These are phyloP conservation scores for Rickenella mellea DNA, from an alignment of 768 basidiomycete species.

Conservation along the genomic window DNA sequence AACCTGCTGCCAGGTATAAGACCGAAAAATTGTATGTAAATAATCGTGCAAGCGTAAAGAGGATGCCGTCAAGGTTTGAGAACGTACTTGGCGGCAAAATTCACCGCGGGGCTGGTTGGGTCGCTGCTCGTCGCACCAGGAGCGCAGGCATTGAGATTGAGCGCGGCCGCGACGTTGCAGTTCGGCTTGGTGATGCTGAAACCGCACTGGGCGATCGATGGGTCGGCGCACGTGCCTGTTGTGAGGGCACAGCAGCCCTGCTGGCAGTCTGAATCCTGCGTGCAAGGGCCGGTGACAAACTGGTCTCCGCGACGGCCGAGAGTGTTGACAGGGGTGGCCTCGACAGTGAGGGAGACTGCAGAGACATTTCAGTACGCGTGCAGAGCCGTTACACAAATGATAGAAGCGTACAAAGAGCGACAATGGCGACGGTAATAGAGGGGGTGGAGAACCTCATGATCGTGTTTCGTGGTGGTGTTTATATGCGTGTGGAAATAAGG, in stretches of 20 bases:
- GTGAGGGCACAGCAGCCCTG: constrained; percentile 14
- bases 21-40: too few relatives aligned
- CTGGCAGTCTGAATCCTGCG: constrained; percentile 11
- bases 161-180: constrained; percentile 10
- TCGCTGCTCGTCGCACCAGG: constrained; percentile 2
- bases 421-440: constrained; percentile 3
- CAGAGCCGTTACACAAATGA: too few relatives aligned
- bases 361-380: too few relatives aligned
- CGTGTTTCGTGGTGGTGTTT: too few relatives aligned
- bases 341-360: constrained; percentile 4
- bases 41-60: too few relatives aligned
- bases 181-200: constrained; percentile 10
- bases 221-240: constrained; percentile 14
- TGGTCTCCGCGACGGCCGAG: constrained; percentile 10
- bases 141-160: not conserved
- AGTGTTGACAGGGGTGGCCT: constrained; percentile 2
- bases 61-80: too few relatives aligned
- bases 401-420: too few relatives aligned
- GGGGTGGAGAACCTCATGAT: constrained; percentile 7
- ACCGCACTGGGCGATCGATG: constrained; percentile 14
- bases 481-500: too few relatives aligned
- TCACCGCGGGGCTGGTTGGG: not conserved
- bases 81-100: not conserved
- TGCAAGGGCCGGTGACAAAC: constrained; percentile 13
- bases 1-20: too few relatives aligned